phyloP scores from a whole-genome alignment of 345 rosid species.

The Populus davidiana region DNA sequence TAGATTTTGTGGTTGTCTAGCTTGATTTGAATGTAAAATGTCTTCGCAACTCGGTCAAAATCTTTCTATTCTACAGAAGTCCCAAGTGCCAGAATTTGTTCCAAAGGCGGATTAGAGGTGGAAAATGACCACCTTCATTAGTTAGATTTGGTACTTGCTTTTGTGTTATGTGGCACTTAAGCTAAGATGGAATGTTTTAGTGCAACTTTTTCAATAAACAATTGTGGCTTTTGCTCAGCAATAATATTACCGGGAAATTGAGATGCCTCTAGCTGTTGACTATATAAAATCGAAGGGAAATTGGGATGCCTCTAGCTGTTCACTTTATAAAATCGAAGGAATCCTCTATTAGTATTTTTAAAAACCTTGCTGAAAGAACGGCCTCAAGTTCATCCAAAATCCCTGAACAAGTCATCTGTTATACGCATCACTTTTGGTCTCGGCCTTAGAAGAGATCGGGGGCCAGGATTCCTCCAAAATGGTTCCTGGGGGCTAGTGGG shows the following conservation, averaged over 20 bases:
- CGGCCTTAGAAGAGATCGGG: neutral
- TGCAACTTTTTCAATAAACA: neutral
- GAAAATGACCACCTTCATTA: neutral
- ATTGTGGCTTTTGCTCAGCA: neutral
- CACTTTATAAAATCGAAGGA: neutral
- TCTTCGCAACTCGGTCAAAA: too few relatives aligned
- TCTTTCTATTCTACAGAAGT: neutral
- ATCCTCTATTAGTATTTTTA: neutral
- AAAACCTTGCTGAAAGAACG: neutral
- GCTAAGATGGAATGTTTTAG: neutral
- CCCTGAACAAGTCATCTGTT: neutral
- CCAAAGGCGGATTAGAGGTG: neutral
- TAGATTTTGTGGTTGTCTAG: neutral
- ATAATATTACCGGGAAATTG: neutral
- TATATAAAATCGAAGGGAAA: too few relatives aligned
- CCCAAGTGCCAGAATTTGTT: conserved; percentile 4
- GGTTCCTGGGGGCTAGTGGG: neutral
- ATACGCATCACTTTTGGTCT: neutral
- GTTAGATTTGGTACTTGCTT: neutral
- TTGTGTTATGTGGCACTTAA: neutral
- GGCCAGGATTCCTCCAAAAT: neutral
- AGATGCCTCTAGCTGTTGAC: neutral
- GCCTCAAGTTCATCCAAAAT: neutral
- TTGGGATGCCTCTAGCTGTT: too few relatives aligned
- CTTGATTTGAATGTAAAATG: neutral